These are phyloP conservation scores for Trichoderma koningiopsis DNA, from an alignment of 2,329 filamentous ascomycete species.

Conservation along the genomic window DNA sequence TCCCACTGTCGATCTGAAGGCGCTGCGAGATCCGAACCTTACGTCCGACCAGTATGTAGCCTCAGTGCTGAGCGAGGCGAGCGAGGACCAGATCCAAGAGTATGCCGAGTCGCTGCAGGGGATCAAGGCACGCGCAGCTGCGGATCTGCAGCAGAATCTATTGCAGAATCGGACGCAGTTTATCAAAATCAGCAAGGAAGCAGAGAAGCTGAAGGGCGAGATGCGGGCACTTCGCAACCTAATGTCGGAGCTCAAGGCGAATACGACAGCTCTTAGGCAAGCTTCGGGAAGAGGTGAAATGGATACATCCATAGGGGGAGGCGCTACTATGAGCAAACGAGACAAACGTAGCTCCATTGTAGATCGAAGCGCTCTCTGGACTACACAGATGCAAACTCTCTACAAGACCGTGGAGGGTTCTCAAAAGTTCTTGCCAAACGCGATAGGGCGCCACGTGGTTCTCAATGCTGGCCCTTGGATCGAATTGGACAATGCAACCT, in stretches of 20 bases:
- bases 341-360: slow-evolving; percentile 90
- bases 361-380: slow-evolving; percentile 67
- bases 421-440: slow-evolving; percentile 91
- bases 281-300: slow-evolving; percentile 57
- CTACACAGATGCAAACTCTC: slow-evolving; percentile 70
- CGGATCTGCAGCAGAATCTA: slow-evolving; percentile 90
- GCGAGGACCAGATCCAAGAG: slow-evolving; percentile 81
- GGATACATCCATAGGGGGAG: slow-evolving; percentile 51
- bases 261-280: slow-evolving; percentile 66
- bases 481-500: slow-evolving; percentile 94
- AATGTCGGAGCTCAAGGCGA: slow-evolving; percentile 88
- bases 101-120: slow-evolving; percentile 77
- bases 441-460: slow-evolving; percentile 88
- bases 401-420: slow-evolving; percentile 98
- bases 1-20: slow-evolving; percentile 73
- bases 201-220: slow-evolving; percentile 94
- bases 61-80: slow-evolving; percentile 76
- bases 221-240: slow-evolving; percentile 89
- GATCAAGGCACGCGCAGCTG: slow-evolving; percentile 74
- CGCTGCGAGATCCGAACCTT: slow-evolving; percentile 77
- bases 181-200: slow-evolving; percentile 99
- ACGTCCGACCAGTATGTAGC: slow-evolving; percentile 78
- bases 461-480: slow-evolving; percentile 94
- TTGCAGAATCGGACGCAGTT: slow-evolving; percentile 98
- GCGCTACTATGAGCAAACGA: slow-evolving; percentile 63